Evolutionary conservation across 2,329 filamentous ascomycete genomes (phyloP).

Genomic region (Gnomoniopsis sp.): DNA sequence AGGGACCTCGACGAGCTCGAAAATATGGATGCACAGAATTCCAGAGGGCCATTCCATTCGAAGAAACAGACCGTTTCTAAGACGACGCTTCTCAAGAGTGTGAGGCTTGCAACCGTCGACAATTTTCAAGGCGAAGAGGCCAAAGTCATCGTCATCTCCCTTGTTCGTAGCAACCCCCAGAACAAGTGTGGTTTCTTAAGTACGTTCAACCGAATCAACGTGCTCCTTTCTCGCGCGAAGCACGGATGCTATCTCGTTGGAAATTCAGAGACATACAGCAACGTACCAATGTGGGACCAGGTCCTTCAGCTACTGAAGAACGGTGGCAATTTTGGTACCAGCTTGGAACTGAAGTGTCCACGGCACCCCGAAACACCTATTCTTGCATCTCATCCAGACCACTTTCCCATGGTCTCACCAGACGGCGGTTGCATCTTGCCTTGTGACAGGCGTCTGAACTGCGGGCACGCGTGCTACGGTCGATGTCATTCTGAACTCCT

Average conservation of each 20-base stretch:
- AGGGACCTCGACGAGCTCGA: slow-evolving; percentile 55
- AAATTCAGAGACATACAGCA: slow-evolving; percentile 54
- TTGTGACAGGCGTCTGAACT: slow-evolving; percentile 47
- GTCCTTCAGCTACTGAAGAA: slow-evolving; percentile 51
- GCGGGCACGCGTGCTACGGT: slow-evolving; percentile 45
- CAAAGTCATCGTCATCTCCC: slow-evolving; percentile 65
- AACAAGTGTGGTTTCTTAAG: slow-evolving; percentile 62
- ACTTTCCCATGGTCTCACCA: slow-evolving; percentile 47
- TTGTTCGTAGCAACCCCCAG: slow-evolving; percentile 65
- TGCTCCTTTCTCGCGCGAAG: slow-evolving; percentile 62
- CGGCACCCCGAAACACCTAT: slow-evolving; percentile 55
- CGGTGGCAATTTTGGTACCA: slow-evolving; percentile 43
- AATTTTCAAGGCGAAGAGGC: slow-evolving; percentile 79
- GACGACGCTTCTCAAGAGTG: slow-evolving; percentile 41
- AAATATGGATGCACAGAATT: slow-evolving; percentile 31
- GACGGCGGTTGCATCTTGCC: slow-evolving; percentile 58
- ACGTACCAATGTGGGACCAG: slow-evolving; percentile 61
- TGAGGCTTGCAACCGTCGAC: slow-evolving; percentile 64
- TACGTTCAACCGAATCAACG: slow-evolving; percentile 66
- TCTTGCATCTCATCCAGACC: slow-evolving; percentile 40
- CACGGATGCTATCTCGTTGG: slow-evolving; percentile 72
- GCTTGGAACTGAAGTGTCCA: slow-evolving; percentile 55
- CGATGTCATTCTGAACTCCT: slow-evolving; percentile 46
- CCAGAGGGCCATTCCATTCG: slow-evolving; percentile 9
- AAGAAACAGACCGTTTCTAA: slow-evolving; percentile 24